Evolutionary conservation across 139 green algal species (phyloP), one percentile per base, ranked within the genome.

Genomic region (Chlorella sorokiniana): DNA sequence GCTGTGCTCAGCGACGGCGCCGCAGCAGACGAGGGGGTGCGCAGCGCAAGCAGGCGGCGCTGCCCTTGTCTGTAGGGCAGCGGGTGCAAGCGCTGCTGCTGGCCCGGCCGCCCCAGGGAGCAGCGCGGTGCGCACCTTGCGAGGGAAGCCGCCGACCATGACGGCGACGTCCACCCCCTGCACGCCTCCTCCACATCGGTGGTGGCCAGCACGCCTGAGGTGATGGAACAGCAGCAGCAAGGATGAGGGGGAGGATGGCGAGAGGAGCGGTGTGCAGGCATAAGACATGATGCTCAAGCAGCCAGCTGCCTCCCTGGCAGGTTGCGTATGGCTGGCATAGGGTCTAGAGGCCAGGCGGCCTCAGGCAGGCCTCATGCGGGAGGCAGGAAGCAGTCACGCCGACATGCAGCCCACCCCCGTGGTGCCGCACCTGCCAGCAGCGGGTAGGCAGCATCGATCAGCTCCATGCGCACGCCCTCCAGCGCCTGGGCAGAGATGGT

Each of bases 391-490:
- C 48, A 56, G 16, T 56, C 48, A 56, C 14, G 14, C 11, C 48
- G 16, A 25, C 16, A 56, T 25, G 14, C 48, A 56, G 14, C 56
- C 56, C 29, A 6, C 56, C 1, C 29, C 31, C 65, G 11, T 4
- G 7, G 22, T 25, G n/a, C 40, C 82, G 31, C 73, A 93, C 95
- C 93, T 48, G 94, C 38, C 48, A 99, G 87, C 31, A 99, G 90
- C 0, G 96, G 95, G 68, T 94, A 97, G 8, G 96, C 94, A 25
- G 94, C 87, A 73, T 99, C 96, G 7, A 97, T 79, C 5, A 99
- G 93, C 89, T 99, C 96, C 94, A 99, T 98, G 35, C 85, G 84
- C 29, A 99, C 93, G 20, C 96, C 96, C 65, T 97, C 81, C 61
- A 99, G 87, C 1, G 94, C 88, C 73, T 79, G 73, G 18, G 22